Percentiles rank a stretch among this genome's conserved stretches.
Evolutionary conservation across 78 protist genomes (phyloP).

Genomic region (Dictyostelium capitatum): DNA sequence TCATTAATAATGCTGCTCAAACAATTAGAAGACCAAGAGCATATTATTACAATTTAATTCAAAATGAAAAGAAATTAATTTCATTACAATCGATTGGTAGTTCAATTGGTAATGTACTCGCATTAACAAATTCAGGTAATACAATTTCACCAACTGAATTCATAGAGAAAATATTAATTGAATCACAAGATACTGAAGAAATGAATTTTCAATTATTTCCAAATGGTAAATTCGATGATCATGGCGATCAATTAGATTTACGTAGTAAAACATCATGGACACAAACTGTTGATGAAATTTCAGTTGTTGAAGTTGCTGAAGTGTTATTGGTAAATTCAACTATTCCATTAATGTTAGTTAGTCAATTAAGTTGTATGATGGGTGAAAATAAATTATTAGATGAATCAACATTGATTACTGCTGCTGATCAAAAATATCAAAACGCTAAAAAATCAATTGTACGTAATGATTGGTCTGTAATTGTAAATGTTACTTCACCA

Average conservation of each 20-base stretch:
- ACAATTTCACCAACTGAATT: neutral
- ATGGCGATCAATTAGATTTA: conserved; percentile 88
- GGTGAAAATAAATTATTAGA: neutral
- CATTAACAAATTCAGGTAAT: neutral
- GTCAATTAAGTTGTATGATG: conserved; percentile 63
- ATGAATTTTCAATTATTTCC: conserved; percentile 1
- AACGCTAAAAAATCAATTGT: neutral
- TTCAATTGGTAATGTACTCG: neutral
- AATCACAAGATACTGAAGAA: conserved; percentile 2
- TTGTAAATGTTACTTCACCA: conserved; percentile 97
- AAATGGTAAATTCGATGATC: conserved; percentile 35
- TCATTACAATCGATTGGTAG: neutral
- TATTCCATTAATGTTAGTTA: conserved; percentile 86
- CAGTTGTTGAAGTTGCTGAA: conserved; percentile 80
- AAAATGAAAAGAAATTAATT: conserved; percentile 3
- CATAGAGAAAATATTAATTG: neutral
- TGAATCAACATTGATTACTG: neutral
- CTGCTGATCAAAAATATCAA: neutral
- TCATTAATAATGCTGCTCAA: conserved; percentile 91
- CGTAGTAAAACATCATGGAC: conserved; percentile 72
- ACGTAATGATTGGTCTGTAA: conserved; percentile 38
- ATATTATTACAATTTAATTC: conserved; percentile 8
- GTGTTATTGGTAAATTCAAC: conserved; percentile 76
- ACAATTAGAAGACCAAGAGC: conserved; percentile 82
- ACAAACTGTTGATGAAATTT: conserved; percentile 74